These are phyloP conservation scores for Stephania japonica DNA, from an alignment of 164 flowering plant genomes.

Conservation along the genomic window DNA sequence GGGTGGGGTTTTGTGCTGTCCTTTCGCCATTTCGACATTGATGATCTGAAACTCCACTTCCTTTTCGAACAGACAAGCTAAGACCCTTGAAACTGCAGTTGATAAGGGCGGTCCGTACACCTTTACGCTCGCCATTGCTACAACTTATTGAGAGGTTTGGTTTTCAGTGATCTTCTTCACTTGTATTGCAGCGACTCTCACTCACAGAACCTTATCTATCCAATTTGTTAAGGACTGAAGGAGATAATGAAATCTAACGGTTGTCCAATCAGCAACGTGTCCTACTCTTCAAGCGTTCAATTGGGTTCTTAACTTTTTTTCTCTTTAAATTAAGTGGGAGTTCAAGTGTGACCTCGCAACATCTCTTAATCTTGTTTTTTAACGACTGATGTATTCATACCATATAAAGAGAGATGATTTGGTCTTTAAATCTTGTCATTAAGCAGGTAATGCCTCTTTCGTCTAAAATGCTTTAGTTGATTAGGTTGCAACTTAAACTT, in stretches of 20 bases:
- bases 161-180: too few species aligned
- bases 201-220: not conserved
- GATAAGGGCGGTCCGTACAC: slow-evolving; percentile 84
- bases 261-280: not conserved
- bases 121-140: slow-evolving; percentile 48
- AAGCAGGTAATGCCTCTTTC: too few species aligned
- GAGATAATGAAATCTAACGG: not conserved
- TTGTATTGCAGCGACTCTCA: too few species aligned
- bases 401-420: too few species aligned
- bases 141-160: not conserved
- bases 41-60: slow-evolving; percentile 59
- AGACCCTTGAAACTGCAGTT: slow-evolving; percentile 67
- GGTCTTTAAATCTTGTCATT: too few species aligned
- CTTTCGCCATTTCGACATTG: slow-evolving; percentile 62
- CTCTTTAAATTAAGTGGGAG: too few species aligned
- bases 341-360: too few species aligned
- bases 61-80: slow-evolving; percentile 68
- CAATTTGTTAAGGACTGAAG: not conserved
- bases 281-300: not conserved
- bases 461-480: too few species aligned
- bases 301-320: too few species aligned
- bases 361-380: too few species aligned
- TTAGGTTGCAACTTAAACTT: too few species aligned
- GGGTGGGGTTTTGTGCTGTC: slow-evolving; percentile 61
- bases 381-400: too few species aligned